Evolutionary conservation across 2,329 filamentous ascomycete genomes (phyloP), one percentile per base, ranked within the genome.

Genomic region (Dactylellina haptotyla): DNA sequence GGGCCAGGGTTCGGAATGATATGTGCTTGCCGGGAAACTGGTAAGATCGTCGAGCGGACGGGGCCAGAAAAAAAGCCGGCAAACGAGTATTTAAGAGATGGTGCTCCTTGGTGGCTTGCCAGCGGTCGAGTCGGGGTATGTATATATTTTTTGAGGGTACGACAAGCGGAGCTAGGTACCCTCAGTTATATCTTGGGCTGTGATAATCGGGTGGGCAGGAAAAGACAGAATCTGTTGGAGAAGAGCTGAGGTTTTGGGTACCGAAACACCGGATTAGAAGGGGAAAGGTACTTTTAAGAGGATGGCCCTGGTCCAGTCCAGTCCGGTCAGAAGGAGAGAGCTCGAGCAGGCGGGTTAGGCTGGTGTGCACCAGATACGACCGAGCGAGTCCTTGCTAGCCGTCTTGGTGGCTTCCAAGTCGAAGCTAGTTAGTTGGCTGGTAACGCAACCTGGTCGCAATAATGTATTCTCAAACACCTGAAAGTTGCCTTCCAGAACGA

Each of bases 401-500:
- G 66, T 59, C 67, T 72, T 72, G 59, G 69, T 63, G 69, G 61
- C 69, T 73, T 73, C 69, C 61, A 39, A 73, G 61, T 65, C 58
- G 43, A 73, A 66, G 69, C 56, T 73, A 73, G n/a, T n/a, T n/a
- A n/a, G 69, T 69, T 62, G 39, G 64, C 56, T 66, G 61, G 61
- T 73, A 66, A 73, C 69, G 69, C 61, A 73, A 73, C 69, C 69
- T 57, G 69, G 69, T 73, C 61, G 69, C 69, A 73, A n/a, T n/a
- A n/a, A 72, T 50, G 61, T 73, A 61, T 73, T 62, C 61, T 73
- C 61, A 66, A 66, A 64, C 59, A 64, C 61, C 61, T 66, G 61
- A 65, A 73, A 66, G 69, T 66, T 73, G 61, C 69, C 69, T 73
- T 73, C 69, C 69, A 73, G 69, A 73, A 73, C 61, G 56, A 66